Base-by-base conservation (phyloP, 768 basidiomycete genomes). In the Russula earlei region DNA sequence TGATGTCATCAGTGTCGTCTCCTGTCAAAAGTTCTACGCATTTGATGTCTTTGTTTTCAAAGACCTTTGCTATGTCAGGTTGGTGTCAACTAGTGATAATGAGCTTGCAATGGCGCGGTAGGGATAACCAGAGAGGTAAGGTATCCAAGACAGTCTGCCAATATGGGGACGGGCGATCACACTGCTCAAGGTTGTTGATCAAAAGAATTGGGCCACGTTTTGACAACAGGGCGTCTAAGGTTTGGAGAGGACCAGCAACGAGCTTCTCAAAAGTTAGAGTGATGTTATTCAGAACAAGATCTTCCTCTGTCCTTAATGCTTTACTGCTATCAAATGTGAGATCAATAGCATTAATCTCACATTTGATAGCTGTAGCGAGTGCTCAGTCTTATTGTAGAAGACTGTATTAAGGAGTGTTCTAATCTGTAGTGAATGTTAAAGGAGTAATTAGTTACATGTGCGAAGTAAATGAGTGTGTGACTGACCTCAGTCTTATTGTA, bases 51-150 rank as follows among this genome's bases (percentile, higher is more conserved):
- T 24, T 31, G 17, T 22, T 40, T 25, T 49, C 50, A 15, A 60
- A 57, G 46, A 31, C 46, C 11, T 43, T 52, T 5, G 37, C 25
- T 25, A 60, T 52, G 20, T 60, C 56, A 31, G 25, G 24, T n/a
- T 47, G 49, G 1, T 49, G 49, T 40, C 55, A 47, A 22, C 56
- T 52, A 10, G 45, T 59, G 49, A 59, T 22, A 15, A 59, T 40
- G 20, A 59, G 58, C 37, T 59, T 59, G 54, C 29, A 59, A 36
- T 59, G 46, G 9, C 17, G 44, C 6, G 58, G 58, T 4, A 59
- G 48, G 9, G 42, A 42, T 5, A 27, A 22, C 58, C 58, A 59
- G 25, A 24, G 20, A 2, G 14, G 14, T 47, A 59, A 31, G 17
- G 58, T 56, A 27, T 43, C 9, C 9, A 59, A 15, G 15, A 59